Evolutionary conservation across 495 filamentous ascomycete genomes (phyloP), one percentile per base, ranked within the genome.

Genomic region (Cryomyces minteri): DNA sequence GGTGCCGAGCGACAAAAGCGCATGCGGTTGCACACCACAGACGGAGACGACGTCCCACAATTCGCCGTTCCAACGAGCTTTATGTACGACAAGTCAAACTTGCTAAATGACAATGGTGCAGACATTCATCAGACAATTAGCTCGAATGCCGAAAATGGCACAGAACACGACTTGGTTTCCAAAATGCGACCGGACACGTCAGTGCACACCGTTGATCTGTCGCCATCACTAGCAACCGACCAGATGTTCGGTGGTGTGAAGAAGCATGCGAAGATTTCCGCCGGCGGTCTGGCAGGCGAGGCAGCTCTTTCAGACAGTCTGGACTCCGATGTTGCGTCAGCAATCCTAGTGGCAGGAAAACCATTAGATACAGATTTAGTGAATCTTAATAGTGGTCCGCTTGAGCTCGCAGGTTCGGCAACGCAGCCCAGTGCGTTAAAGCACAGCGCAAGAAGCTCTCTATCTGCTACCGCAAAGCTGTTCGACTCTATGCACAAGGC

Each of bases 1-100:
- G 60, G 62, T 46, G 69, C 73, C 46, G 67, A 66, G 41, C 76
- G 84, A 14, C 65, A 78, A 52, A 94, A 92, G 71, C 73, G 83
- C 57, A 72, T 74, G 54, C 72, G 78, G 43, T 73, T 69, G 29
- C 68, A 57, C 43, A 67, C 62, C 18, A 70, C 67, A 25, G 74
- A 77, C 54, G 76, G 71, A 34, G 75, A 84, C 54, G 68, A 76
- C 31, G 77, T 86, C 9, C 78, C 79, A 14, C 66, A 70, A 41
- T 86, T 85, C 59, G 83, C 82, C 38, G 12, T 14, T 38, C 18
- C 18, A 25, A 25, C 18, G 18, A 25, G 18, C 18, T 2, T 25
- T 25, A 25, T 2, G 18, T 25, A 25, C 18, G 18, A 25, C 18
- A 9, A 10, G 12, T 38, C 34, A 38, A 14, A 9, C 2, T 38